These are phyloP conservation scores for Rhodotorula babjevae DNA, from an alignment of 768 basidiomycete genomes.

Conservation along the genomic window DNA sequence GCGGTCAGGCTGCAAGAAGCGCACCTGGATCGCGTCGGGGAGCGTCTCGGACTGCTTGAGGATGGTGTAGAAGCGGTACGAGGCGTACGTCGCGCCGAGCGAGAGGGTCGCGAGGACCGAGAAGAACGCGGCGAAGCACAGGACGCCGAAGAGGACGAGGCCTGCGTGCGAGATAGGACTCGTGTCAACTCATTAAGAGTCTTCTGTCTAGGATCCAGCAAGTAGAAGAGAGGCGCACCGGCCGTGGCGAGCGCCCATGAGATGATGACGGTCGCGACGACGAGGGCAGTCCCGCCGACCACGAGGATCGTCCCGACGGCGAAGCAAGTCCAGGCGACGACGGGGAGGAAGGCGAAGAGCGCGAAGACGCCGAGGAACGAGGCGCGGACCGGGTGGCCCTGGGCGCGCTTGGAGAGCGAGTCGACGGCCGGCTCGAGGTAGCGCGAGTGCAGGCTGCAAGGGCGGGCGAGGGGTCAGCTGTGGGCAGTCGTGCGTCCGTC, in stretches of 20 bases:
- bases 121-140: constrained; percentile 16
- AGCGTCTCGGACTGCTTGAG: constrained; percentile 13
- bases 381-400: constrained; percentile 9
- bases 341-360: constrained; percentile 18
- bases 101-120: constrained; percentile 2
- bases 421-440: constrained; percentile 18
- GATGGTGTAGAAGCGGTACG: constrained; percentile 13
- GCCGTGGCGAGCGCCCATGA: constrained; percentile 20
- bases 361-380: constrained; percentile 13
- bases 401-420: neutral
- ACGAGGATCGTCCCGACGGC: constrained; percentile 11
- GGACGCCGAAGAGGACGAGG: constrained; percentile 18
- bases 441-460: constrained; percentile 12
- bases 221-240: neutral
- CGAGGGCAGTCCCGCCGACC: constrained; percentile 16
- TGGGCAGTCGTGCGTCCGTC: fast-evolving
- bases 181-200: neutral
- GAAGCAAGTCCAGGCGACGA: constrained; percentile 18
- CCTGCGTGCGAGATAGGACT: neutral
- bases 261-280: constrained; percentile 6
- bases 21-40: constrained; percentile 22
- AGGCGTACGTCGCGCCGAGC: constrained; percentile 12
- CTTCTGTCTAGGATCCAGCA: neutral
- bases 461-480: too few species aligned
- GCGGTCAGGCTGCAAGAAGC: neutral